Percentiles rank a stretch among this genome's conserved stretches.
Evolutionary conservation across 2,329 filamentous ascomycete genomes (phyloP).

Genomic region (Curvularia spicifera): DNA sequence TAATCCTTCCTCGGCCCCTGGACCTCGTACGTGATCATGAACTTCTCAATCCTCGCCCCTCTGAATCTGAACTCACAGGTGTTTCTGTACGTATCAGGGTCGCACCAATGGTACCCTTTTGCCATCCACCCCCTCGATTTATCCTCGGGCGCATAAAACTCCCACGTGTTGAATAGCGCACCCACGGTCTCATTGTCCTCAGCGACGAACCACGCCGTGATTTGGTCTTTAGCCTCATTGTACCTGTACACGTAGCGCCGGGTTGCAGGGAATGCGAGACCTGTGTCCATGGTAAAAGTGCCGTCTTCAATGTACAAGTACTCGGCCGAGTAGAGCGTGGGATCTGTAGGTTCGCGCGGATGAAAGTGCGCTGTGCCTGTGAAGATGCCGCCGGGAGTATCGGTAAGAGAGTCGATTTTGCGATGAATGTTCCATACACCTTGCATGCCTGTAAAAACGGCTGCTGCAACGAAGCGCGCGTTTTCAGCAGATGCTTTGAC

Average conservation of each 20-base stretch:
- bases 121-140: constrained; percentile 64
- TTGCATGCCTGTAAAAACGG: constrained; percentile 73
- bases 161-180: constrained; percentile 77
- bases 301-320: constrained; percentile 73
- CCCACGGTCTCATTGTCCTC: constrained; percentile 74
- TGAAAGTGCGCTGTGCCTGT: constrained; percentile 70
- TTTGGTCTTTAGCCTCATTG: constrained; percentile 62
- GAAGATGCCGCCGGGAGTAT: constrained; percentile 69
- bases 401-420: constrained; percentile 60
- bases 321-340: constrained; percentile 54
- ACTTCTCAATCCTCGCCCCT: constrained; percentile 32
- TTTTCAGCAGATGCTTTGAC: constrained; percentile 53
- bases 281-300: constrained; percentile 64
- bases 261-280: constrained; percentile 65
- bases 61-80: constrained; percentile 68
- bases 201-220: constrained; percentile 77
- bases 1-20: constrained; percentile 78
- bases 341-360: constrained; percentile 63
- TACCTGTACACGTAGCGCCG: constrained; percentile 77
- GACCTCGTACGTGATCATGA: constrained; percentile 66
- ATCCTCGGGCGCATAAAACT: constrained; percentile 57
- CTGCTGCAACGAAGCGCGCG: constrained; percentile 65
- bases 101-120: constrained; percentile 71
- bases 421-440: constrained; percentile 72
- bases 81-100: constrained; percentile 74